Evolutionary conservation across 1,139 yeast species (phyloP).

Genomic region (Geotrichum candidum): DNA sequence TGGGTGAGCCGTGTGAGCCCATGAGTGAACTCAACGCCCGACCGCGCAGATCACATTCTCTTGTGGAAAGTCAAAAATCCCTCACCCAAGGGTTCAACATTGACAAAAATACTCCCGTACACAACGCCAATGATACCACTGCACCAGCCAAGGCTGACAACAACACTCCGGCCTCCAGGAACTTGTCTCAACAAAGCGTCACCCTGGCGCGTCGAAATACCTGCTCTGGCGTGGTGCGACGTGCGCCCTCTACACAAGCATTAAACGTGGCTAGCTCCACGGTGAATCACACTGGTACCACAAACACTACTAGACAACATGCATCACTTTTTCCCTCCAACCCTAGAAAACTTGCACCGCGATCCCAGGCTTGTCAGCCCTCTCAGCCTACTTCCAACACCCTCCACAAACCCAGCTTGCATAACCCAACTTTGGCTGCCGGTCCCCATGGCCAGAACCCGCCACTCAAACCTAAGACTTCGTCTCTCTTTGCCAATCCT

Average conservation of each 20-base stretch:
- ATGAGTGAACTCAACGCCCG: neutral
- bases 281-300: neutral
- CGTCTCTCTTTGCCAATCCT: neutral
- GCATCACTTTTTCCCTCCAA: neutral
- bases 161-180: neutral
- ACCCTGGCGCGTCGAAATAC: neutral
- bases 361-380: neutral
- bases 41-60: neutral
- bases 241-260: neutral
- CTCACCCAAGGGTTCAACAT: neutral
- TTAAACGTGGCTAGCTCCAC: neutral
- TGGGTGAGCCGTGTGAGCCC: neutral
- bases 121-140: neutral
- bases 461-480: neutral
- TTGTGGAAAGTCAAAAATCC: neutral
- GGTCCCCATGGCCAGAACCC: neutral
- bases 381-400: neutral
- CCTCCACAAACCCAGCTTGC: neutral
- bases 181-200: neutral
- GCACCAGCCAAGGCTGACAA: neutral
- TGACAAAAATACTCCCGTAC: neutral
- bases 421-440: neutral
- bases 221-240: neutral
- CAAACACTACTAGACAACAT: neutral
- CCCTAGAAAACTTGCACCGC: neutral